Evolutionary conservation across 129 eudicot genomes (phyloP).

Genomic region (Centella asiatica): DNA sequence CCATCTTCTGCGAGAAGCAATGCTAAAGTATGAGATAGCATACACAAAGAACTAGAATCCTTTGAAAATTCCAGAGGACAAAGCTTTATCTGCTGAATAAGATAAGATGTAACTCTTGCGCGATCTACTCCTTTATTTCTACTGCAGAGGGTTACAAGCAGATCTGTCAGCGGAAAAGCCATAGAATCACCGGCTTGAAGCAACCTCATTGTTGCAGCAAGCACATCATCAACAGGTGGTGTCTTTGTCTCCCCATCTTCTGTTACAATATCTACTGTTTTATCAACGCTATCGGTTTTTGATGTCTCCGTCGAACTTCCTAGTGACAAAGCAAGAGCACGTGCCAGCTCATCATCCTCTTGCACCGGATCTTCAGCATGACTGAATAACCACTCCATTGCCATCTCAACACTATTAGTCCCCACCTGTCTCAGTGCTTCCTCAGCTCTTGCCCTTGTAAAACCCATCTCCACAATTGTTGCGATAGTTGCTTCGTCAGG

Average conservation of each 20-base stretch:
- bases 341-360: conserved; percentile 93
- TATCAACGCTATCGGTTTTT: conserved; percentile 59
- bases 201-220: conserved; percentile 77
- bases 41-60: conserved; percentile 57
- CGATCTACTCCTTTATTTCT: conserved; percentile 96
- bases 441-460: conserved; percentile 91
- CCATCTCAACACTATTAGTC: conserved; percentile 96
- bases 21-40: conserved; percentile 72
- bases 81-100: conserved; percentile 70
- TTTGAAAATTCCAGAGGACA: conserved; percentile 57
- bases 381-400: conserved; percentile 94
- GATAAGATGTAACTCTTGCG: conserved; percentile 54
- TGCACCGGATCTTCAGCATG: conserved; percentile 94
- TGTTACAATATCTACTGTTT: conserved; percentile 40
- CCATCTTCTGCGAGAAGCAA: conserved; percentile 86
- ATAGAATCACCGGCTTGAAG: conserved; percentile 68
- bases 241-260: conserved; percentile 59
- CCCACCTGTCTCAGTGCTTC: conserved; percentile 93
- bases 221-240: conserved; percentile 87
- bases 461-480: conserved; percentile 98
- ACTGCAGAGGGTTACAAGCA: conserved; percentile 78
- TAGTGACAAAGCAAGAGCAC: conserved; percentile 91
- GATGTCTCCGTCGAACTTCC: conserved; percentile 79
- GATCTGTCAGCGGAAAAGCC: conserved; percentile 76
- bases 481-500: conserved; percentile 92